phyloP scores from a whole-genome alignment of 1,284 basidiomycete species.

The Marasmius sp. region DNA sequence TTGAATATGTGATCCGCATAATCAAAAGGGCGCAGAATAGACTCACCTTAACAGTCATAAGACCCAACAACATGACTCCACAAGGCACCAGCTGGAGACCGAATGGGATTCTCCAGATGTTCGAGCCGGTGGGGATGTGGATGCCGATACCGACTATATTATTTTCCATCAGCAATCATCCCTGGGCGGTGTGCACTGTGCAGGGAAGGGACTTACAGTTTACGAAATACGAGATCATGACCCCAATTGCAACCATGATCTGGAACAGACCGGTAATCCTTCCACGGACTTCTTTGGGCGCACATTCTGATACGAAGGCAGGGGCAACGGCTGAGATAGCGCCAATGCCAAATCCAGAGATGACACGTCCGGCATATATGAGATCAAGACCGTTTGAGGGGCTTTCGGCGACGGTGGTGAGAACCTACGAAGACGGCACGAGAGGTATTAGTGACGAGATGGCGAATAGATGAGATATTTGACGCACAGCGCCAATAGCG shows the following conservation, averaged over 20 bases:
- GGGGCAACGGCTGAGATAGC: slow-evolving; percentile 58
- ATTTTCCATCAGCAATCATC: background rate
- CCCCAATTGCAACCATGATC: slow-evolving; percentile 48
- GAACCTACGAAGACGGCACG: background rate
- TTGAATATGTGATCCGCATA: slow-evolving; percentile 33
- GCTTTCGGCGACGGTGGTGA: slow-evolving; percentile 33
- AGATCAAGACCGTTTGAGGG: slow-evolving; percentile 43
- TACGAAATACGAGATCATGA: slow-evolving; percentile 79
- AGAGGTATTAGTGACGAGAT: background rate
- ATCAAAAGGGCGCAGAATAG: slow-evolving; percentile 12
- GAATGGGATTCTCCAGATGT: slow-evolving; percentile 74
- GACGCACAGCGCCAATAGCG: slow-evolving; percentile 54
- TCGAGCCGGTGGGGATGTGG: slow-evolving; percentile 46
- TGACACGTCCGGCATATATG: slow-evolving; percentile 62
- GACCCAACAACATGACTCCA: slow-evolving; percentile 72
- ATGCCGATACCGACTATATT: slow-evolving; percentile 59
- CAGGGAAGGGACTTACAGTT: slow-evolving; percentile 49
- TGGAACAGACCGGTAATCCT: slow-evolving; percentile 66
- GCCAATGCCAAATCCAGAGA: slow-evolving; percentile 56
- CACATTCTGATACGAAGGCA: slow-evolving; percentile 66
- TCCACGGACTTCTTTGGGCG: slow-evolving; percentile 61
- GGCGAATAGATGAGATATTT: too few relatives aligned
- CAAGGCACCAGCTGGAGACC: slow-evolving; percentile 77
- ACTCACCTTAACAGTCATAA: slow-evolving; percentile 63
- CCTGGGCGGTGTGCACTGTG: background rate